A percentile compares a stretch with the other conserved stretches of the same genome.
Conservation (phyloP, 129 eudicot genomes). For the Sambucus nigra region DNA sequence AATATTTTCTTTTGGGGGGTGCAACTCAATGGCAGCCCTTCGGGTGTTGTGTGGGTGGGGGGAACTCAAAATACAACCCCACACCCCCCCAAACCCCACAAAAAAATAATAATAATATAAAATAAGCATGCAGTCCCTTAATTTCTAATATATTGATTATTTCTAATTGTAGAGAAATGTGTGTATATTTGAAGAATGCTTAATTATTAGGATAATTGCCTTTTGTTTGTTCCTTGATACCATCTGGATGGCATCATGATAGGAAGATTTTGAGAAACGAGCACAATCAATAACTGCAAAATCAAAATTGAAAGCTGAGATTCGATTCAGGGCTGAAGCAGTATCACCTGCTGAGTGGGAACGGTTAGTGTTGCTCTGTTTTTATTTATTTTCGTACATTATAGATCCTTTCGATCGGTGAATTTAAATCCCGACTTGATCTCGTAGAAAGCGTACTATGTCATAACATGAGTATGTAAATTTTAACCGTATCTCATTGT, state of each 20-base stretch:
- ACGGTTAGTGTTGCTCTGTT: conserved; percentile 41
- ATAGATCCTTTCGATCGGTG: background rate
- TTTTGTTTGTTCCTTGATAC: conserved; percentile 3
- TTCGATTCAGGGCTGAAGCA: conserved; percentile 81
- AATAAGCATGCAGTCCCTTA: too few species aligned
- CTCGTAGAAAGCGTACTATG: background rate
- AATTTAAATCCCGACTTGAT: background rate
- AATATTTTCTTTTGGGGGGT: too few species aligned
- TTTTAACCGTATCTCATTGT: too few species aligned
- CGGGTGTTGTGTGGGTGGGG: too few species aligned
- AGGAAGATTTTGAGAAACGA: conserved; percentile 91
- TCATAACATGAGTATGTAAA: too few species aligned
- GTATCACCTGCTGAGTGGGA: conserved; percentile 92
- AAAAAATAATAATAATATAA: too few species aligned
- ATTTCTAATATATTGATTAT: background rate
- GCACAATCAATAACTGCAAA: conserved; percentile 75
- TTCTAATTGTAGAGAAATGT: conserved; percentile 6
- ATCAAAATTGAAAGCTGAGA: conserved; percentile 76
- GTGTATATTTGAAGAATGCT: background rate
- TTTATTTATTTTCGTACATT: background rate
- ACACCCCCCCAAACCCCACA: too few species aligned
- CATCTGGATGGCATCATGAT: conserved; percentile 15
- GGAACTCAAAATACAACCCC: too few species aligned
- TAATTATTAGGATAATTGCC: background rate
- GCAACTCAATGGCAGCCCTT: too few species aligned